Percentiles rank a stretch among this genome's conserved stretches.
phyloP scores from a whole-genome alignment of 441 rosid species.

The Erodium trifolium region DNA sequence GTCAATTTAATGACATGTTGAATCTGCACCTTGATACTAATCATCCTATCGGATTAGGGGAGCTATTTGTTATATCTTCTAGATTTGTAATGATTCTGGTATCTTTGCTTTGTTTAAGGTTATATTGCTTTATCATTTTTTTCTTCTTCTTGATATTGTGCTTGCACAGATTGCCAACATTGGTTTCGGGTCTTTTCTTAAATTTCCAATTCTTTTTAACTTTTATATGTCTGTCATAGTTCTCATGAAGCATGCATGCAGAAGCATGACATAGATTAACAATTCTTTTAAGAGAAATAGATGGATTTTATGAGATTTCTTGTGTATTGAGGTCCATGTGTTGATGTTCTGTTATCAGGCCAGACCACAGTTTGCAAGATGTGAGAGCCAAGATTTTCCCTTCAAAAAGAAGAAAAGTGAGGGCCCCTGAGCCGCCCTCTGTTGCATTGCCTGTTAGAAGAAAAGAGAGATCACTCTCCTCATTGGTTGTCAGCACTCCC shows the following conservation, averaged over 20 bases:
- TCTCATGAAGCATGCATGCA: no score
- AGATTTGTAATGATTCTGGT: background rate
- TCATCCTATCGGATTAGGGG: no score
- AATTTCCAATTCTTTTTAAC: no score
- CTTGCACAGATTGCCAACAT: background rate
- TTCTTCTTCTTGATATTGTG: background rate
- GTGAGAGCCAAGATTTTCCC: slow-evolving; percentile 58
- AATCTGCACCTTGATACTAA: no score
- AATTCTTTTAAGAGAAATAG: no score
- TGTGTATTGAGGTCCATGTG: no score
- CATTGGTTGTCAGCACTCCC: slow-evolving; percentile 57
- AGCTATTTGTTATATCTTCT: no score
- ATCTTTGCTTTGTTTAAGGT: background rate
- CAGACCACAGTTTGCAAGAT: slow-evolving; percentile 65
- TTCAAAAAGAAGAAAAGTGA: slow-evolving; percentile 33
- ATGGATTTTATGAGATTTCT: slow-evolving; percentile 6
- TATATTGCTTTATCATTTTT: no score
- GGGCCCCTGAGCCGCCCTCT: slow-evolving; percentile 33
- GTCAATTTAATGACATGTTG: no score
- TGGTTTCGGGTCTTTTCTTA: background rate
- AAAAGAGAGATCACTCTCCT: slow-evolving; percentile 71
- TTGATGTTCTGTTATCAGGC: slow-evolving; percentile 34
- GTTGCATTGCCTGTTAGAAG: slow-evolving; percentile 43
- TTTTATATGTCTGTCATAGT: no score
- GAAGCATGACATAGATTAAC: background rate